phyloP scores from a whole-genome alignment of 768 basidiomycete species.

The Paxillus ammoniavirescens region DNA sequence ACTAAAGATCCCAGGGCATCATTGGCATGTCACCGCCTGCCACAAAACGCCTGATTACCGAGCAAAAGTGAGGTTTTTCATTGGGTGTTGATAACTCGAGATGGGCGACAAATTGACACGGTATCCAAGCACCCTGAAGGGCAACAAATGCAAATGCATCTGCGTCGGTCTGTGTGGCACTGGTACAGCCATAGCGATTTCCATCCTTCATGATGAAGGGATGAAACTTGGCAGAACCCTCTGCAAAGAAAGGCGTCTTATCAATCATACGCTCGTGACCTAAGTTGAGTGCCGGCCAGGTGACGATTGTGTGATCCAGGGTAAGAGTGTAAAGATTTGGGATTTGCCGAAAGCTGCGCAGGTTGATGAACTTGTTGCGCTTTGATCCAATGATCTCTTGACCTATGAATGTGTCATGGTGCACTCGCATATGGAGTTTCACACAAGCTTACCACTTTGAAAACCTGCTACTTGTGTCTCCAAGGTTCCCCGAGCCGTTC shows the following conservation, averaged over 20 bases:
- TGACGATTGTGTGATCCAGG: neutral
- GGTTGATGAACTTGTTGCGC: neutral
- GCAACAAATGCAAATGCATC: neutral
- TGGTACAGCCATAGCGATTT: neutral
- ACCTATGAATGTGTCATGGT: neutral
- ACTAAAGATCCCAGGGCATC: slow-evolving; percentile 4
- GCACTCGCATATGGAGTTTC: neutral
- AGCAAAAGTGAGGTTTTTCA: neutral
- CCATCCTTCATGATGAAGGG: neutral
- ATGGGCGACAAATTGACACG: neutral
- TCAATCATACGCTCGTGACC: neutral
- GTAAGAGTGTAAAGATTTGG: neutral
- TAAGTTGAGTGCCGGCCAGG: neutral
- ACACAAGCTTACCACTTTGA: neutral
- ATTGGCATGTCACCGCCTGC: neutral
- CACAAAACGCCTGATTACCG: neutral
- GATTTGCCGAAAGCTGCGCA: neutral
- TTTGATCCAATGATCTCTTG: neutral
- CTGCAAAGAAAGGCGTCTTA: neutral
- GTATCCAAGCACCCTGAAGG: neutral
- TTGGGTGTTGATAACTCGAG: neutral
- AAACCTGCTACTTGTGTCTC: neutral
- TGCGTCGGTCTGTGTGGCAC: neutral
- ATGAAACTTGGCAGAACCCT: neutral
- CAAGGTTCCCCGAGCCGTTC: neutral